Percentiles rank a stretch among this genome's conserved stretches.
Evolutionary conservation across 768 basidiomycete genomes (phyloP).

Genomic region (Panellus pusillus): DNA sequence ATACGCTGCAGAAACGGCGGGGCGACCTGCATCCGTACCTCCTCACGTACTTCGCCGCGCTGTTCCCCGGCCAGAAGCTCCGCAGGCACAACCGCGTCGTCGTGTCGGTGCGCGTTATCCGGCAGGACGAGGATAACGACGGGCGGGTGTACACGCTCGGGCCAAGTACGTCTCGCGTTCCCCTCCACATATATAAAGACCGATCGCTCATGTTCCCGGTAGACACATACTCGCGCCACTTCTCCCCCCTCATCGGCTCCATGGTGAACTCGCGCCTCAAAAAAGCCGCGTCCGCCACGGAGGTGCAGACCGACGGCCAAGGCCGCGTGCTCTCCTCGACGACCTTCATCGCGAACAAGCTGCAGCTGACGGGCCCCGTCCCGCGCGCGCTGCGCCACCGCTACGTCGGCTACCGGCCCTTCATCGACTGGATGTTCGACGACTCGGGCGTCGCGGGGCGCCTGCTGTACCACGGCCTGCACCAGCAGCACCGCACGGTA

Average conservation of each 20-base stretch:
- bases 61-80: slow-evolving; percentile 27
- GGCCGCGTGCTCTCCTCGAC: slow-evolving; percentile 21
- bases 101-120: slow-evolving; percentile 29
- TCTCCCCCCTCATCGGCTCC: slow-evolving; percentile 42
- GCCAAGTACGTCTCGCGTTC: slow-evolving; percentile 27
- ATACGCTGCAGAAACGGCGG: slow-evolving; percentile 32
- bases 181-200: not conserved
- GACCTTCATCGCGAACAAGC: slow-evolving; percentile 44
- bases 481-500: slow-evolving; percentile 40
- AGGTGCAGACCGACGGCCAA: slow-evolving; percentile 15
- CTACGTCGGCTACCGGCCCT: slow-evolving; percentile 39
- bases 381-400: slow-evolving; percentile 36
- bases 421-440: slow-evolving; percentile 43
- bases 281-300: slow-evolving; percentile 16
- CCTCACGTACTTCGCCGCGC: slow-evolving; percentile 28
- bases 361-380: slow-evolving; percentile 45
- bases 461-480: slow-evolving; percentile 37
- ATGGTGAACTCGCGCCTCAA: slow-evolving; percentile 26
- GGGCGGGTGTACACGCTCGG: slow-evolving; percentile 39
- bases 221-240: slow-evolving; percentile 37
- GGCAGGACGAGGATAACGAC: slow-evolving; percentile 30
- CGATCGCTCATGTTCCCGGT: slow-evolving; percentile 1
- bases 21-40: slow-evolving; percentile 27
- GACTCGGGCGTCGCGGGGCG: slow-evolving; percentile 37
- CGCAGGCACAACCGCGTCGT: slow-evolving; percentile 28